A percentile compares a stretch with the other conserved stretches of the same genome.
Conservation (phyloP, 306 rosid species). For the Prunus padus region DNA sequence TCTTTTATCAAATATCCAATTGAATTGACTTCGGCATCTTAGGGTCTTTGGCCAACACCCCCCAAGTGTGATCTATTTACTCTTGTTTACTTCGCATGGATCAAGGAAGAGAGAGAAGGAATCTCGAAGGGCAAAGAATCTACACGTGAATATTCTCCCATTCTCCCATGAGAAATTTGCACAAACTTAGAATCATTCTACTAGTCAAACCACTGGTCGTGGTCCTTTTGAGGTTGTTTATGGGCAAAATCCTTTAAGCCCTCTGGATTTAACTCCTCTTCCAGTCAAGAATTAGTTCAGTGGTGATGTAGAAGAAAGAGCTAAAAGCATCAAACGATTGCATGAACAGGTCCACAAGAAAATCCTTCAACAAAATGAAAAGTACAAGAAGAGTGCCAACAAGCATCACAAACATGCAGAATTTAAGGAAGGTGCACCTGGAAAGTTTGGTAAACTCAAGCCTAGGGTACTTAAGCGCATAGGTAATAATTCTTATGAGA, state of each 20-base stretch:
- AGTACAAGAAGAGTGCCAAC: neutral
- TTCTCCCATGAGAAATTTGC: too few relatives aligned
- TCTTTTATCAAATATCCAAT: too few relatives aligned
- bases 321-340: neutral
- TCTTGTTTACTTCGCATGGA: too few relatives aligned
- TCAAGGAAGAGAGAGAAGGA: too few relatives aligned
- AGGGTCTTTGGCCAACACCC: too few relatives aligned
- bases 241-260: neutral
- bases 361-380: neutral
- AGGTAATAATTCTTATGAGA: slow-evolving; percentile 2
- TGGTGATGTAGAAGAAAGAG: neutral
- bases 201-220: neutral
- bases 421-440: neutral
- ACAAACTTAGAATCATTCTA: neutral
- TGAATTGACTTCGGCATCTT: too few relatives aligned
- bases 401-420: neutral
- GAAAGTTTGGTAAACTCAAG: neutral
- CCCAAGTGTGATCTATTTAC: too few relatives aligned
- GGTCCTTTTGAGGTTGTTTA: neutral
- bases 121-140: too few relatives aligned
- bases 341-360: neutral
- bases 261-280: neutral
- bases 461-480: slow-evolving; percentile 6
- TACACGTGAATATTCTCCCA: too few relatives aligned
- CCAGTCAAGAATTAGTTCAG: neutral